Percentiles rank a stretch among this genome's conserved stretches.
These are phyloP conservation scores for Centaurea solstitialis DNA, from an alignment of 129 eudicot genomes.

Conservation along the genomic window DNA sequence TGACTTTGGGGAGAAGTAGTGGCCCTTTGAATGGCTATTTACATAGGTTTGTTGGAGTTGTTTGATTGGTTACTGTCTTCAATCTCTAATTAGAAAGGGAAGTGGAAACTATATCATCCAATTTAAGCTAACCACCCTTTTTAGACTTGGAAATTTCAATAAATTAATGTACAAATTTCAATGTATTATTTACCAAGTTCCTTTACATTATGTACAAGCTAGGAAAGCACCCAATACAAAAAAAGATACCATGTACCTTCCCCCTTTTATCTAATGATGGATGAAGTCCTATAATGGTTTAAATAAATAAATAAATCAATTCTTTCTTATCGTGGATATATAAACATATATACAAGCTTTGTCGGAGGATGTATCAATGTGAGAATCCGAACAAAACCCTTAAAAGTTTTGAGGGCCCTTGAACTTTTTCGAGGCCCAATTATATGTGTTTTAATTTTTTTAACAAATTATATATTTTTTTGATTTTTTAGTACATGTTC, in stretches of 20 bases:
- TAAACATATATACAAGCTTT: too few relatives aligned
- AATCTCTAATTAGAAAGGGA: conserved; percentile 17
- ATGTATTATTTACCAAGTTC: neutral
- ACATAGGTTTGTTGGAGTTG: conserved; percentile 21
- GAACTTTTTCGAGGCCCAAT: too few relatives aligned
- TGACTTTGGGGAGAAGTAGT: conserved; percentile 12
- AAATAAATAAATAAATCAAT: too few relatives aligned
- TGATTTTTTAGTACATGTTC: too few relatives aligned
- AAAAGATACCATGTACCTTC: neutral
- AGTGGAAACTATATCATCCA: neutral
- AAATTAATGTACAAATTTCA: neutral
- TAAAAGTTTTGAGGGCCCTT: too few relatives aligned
- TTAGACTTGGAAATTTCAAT: conserved; percentile 5
- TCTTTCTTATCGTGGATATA: too few relatives aligned
- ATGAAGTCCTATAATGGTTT: neutral
- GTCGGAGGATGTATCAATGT: too few relatives aligned
- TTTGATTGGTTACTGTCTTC: conserved; percentile 22
- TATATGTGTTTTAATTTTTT: too few relatives aligned
- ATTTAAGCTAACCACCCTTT: neutral
- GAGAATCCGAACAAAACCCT: too few relatives aligned
- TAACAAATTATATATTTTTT: too few relatives aligned
- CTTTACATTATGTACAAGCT: neutral
- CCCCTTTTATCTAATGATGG: neutral
- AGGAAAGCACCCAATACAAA: neutral
- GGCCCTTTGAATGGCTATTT: conserved; percentile 23